These are phyloP conservation scores for Calonectria naviculata DNA, from an alignment of 2,329 filamentous ascomycete species.

Conservation along the genomic window DNA sequence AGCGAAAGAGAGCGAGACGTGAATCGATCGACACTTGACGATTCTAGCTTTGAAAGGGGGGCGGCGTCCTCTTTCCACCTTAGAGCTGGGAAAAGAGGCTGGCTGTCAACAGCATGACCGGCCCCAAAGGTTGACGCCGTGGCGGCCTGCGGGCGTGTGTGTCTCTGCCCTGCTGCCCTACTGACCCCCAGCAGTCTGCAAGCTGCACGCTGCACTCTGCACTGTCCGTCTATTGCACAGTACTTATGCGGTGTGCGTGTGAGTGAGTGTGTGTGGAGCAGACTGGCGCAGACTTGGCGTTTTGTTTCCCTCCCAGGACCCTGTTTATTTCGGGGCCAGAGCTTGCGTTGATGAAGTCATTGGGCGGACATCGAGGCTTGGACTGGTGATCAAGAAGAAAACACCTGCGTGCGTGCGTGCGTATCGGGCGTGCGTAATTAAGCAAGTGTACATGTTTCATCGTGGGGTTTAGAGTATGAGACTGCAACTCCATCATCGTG, in stretches of 20 bases:
- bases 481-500: neutral
- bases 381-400: neutral
- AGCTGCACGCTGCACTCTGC: neutral
- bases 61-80: neutral
- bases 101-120: neutral
- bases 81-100: neutral
- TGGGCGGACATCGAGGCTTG: neutral
- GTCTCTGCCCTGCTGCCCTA: neutral
- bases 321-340: neutral
- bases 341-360: neutral
- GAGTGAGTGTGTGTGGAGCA: neutral
- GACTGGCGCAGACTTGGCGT: neutral
- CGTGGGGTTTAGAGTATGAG: no score
- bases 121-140: constrained; percentile 1
- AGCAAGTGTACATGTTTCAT: neutral
- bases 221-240: neutral
- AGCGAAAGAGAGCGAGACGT: neutral
- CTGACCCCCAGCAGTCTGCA: no score
- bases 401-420: neutral
- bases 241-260: neutral
- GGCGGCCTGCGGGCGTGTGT: neutral
- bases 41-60: neutral
- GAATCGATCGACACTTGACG: constrained; percentile 1
- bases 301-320: neutral
- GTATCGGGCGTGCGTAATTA: neutral